Evolutionary conservation across 768 basidiomycete genomes (phyloP).

Genomic region (Suillus decipiens): DNA sequence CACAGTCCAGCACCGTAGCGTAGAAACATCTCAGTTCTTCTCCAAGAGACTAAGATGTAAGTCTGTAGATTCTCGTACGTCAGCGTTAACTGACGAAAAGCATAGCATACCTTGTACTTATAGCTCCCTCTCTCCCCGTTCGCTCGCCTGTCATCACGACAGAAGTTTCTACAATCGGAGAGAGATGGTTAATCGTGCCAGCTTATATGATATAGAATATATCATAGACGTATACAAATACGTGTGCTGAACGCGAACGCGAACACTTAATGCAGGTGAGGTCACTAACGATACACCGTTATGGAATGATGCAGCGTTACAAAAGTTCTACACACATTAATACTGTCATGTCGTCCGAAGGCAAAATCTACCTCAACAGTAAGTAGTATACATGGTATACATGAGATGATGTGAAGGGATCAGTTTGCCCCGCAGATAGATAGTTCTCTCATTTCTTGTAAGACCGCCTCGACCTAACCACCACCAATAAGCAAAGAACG

Average conservation of each 20-base stretch:
- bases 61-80: too few relatives aligned
- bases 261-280: neutral
- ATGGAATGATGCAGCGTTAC: neutral
- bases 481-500: conserved; percentile 7
- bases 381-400: neutral
- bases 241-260: neutral
- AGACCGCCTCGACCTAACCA: conserved; percentile 85
- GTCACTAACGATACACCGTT: neutral
- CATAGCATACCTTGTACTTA: too few relatives aligned
- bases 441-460: conserved; percentile 95
- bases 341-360: neutral
- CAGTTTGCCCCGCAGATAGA: conserved; percentile 81
- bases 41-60: too few relatives aligned
- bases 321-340: neutral
- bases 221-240: neutral
- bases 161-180: too few relatives aligned
- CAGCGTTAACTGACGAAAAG: too few relatives aligned
- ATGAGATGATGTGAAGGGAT: neutral
- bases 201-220: too few relatives aligned
- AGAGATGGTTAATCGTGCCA: too few relatives aligned
- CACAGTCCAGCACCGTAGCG: too few relatives aligned
- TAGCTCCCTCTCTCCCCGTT: too few relatives aligned
- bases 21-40: too few relatives aligned
- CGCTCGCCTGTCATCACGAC: too few relatives aligned
- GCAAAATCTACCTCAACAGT: neutral